Conservation (phyloP, 2,329 filamentous ascomycete genomes). For the Monosporascus sp. region DNA sequence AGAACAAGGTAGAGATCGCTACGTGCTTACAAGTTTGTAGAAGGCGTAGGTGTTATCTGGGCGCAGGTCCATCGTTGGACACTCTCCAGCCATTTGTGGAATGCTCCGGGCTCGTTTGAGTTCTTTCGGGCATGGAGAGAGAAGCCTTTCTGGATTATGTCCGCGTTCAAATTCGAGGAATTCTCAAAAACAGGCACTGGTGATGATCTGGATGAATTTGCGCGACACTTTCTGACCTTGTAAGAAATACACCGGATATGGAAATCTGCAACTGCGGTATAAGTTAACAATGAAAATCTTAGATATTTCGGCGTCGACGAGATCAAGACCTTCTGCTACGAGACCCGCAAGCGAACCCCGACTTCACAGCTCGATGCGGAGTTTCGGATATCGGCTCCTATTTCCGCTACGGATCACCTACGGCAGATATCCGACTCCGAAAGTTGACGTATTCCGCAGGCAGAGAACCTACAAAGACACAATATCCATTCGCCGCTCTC, state of each 20-base stretch:
- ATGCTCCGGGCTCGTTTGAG: slow-evolving; percentile 32
- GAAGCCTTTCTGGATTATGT: slow-evolving; percentile 17
- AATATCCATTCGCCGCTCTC: not conserved
- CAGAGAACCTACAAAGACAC: not conserved
- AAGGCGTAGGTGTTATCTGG: slow-evolving; percentile 11
- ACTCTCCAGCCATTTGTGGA: slow-evolving; percentile 38
- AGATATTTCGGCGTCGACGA: slow-evolving; percentile 19
- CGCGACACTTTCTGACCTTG: slow-evolving; percentile 14
- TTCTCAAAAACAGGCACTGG: slow-evolving; percentile 14
- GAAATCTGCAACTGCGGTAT: not conserved
- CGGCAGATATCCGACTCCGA: not conserved
- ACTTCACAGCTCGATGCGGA: slow-evolving; percentile 1
- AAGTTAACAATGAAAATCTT: not conserved
- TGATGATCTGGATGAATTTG: slow-evolving; percentile 24
- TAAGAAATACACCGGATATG: slow-evolving; percentile 2
- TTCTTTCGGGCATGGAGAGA: slow-evolving; percentile 37
- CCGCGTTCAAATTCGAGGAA: slow-evolving; percentile 13
- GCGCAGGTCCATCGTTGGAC: slow-evolving; percentile 24
- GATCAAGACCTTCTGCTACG: slow-evolving; percentile 18
- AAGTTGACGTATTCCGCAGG: not conserved
- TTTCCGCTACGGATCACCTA: not conserved
- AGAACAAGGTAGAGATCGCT: not conserved
- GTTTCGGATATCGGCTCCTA: not conserved
- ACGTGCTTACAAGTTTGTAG: slow-evolving; percentile 2
- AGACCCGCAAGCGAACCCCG: slow-evolving; percentile 9